A percentile compares a stretch with the other conserved stretches of the same genome.
phyloP scores from a whole-genome alignment of 768 basidiomycete genomes.

The Chlorophyllum brunneum region DNA sequence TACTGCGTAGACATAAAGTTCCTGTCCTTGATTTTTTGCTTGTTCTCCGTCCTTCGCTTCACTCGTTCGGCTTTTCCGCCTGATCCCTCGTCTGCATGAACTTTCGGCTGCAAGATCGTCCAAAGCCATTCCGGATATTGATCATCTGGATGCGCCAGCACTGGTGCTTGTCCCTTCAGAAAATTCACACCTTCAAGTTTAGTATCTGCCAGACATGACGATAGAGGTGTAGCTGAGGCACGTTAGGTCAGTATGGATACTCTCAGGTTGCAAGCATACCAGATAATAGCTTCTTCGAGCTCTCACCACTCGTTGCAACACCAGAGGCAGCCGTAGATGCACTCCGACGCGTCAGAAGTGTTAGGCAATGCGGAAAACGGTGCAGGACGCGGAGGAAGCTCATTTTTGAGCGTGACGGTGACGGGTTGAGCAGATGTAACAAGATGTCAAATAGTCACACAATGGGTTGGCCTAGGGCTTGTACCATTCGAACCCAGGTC shows the following conservation, averaged over 20 bases:
- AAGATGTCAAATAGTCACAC: too few relatives aligned
- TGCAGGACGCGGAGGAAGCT: conserved; percentile 22
- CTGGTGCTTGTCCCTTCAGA: conserved; percentile 75
- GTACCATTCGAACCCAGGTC: too few relatives aligned
- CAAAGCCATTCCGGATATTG: conserved; percentile 91
- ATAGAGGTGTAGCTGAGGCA: conserved; percentile 30
- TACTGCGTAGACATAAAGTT: conserved; percentile 88
- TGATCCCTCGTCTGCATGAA: conserved; percentile 65
- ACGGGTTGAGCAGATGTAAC: conserved; percentile 2
- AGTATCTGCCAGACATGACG: conserved; percentile 71
- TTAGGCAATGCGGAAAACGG: conserved; percentile 15
- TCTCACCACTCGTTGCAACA: not conserved
- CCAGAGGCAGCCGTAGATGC: not conserved
- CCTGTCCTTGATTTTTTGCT: conserved; percentile 69
- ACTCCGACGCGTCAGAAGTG: not conserved
- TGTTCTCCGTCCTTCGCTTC: conserved; percentile 55
- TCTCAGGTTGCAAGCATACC: not conserved
- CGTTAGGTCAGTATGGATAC: not conserved
- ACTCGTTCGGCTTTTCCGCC: conserved; percentile 64
- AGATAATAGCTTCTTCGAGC: not conserved
- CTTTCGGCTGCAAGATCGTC: conserved; percentile 63
- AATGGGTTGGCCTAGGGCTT: too few relatives aligned
- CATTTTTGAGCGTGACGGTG: conserved; percentile 20
- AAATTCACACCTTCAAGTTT: conserved; percentile 79
- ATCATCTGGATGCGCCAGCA: conserved; percentile 74